These are phyloP conservation scores for Corchorus olitorius DNA, from an alignment of 345 rosid genomes.

Conservation along the genomic window DNA sequence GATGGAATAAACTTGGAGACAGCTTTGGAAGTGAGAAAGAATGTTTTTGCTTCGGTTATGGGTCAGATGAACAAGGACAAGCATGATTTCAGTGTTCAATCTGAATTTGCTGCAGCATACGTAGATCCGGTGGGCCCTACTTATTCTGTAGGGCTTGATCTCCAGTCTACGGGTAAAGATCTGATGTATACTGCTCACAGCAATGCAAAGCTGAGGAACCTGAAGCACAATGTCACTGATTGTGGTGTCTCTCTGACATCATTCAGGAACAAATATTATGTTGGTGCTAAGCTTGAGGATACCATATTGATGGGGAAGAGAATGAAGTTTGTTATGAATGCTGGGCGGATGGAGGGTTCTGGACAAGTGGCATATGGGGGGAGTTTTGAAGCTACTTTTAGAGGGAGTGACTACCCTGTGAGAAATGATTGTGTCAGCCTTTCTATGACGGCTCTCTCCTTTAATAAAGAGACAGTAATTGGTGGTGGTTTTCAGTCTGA, in stretches of 20 bases:
- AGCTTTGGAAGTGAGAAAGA: slow-evolving; percentile 49
- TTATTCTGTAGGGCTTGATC: slow-evolving; percentile 66
- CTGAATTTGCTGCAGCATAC: slow-evolving; percentile 71
- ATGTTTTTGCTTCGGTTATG: slow-evolving; percentile 52
- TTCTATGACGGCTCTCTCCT: slow-evolving; percentile 65
- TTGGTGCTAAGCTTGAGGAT: slow-evolving; percentile 82
- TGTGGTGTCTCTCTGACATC: slow-evolving; percentile 68
- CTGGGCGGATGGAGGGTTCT: slow-evolving; percentile 63
- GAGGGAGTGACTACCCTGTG: slow-evolving; percentile 84
- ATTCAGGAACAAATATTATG: slow-evolving; percentile 59
- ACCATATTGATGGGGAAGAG: slow-evolving; percentile 67
- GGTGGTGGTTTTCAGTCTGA: slow-evolving; percentile 73
- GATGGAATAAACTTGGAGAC: slow-evolving; percentile 87
- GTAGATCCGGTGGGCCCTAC: slow-evolving; percentile 50
- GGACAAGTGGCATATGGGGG: slow-evolving; percentile 76
- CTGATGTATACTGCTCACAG: slow-evolving; percentile 61
- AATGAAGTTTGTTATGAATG: slow-evolving; percentile 65
- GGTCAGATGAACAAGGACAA: slow-evolving; percentile 89
- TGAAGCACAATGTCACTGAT: slow-evolving; percentile 60
- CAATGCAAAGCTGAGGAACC: slow-evolving; percentile 59
- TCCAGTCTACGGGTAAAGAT: slow-evolving; percentile 78
- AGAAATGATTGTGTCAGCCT: slow-evolving; percentile 59
- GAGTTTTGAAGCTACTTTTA: slow-evolving; percentile 63
- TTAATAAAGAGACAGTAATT: slow-evolving; percentile 65
- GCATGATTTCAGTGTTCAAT: slow-evolving; percentile 69